phyloP scores from a whole-genome alignment of 2,329 filamentous ascomycete genomes.

The Corynespora cassiicola region DNA sequence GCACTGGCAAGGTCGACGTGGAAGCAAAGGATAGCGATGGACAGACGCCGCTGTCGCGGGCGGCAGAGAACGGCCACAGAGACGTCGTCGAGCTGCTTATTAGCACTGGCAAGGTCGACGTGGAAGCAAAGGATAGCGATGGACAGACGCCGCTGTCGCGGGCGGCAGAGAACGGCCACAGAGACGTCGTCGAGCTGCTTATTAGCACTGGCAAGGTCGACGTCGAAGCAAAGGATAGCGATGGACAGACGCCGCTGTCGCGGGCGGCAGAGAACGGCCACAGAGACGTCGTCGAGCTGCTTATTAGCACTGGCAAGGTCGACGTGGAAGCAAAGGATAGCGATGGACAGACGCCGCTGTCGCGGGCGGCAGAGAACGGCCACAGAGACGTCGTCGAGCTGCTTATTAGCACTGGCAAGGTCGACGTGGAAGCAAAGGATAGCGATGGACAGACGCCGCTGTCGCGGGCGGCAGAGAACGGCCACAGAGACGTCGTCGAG shows the following conservation, averaged over 20 bases:
- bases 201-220: slow-evolving; percentile 6
- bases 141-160: slow-evolving; percentile 12
- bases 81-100: slow-evolving; percentile 1
- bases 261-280: slow-evolving; percentile 11
- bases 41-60: slow-evolving; percentile 8
- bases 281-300: slow-evolving; percentile 6
- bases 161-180: slow-evolving; percentile 14
- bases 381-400: not conserved
- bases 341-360: not conserved
- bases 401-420: not conserved
- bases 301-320: not conserved
- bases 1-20: slow-evolving; percentile 8
- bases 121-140: slow-evolving; percentile 8
- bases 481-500: not conserved
- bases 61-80: slow-evolving; percentile 4
- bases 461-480: not conserved
- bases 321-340: not conserved
- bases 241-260: slow-evolving; percentile 9
- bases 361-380: not conserved
- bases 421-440: not conserved
- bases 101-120: slow-evolving; percentile 7
- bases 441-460: not conserved
- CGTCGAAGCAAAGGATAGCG: slow-evolving; percentile 5
- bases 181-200: slow-evolving; percentile 7
- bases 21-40: slow-evolving; percentile 11